A percentile compares a stretch with the other conserved stretches of the same genome.
phyloP scores from a whole-genome alignment of 805 yeast genomes.

The Suhomyces prunicola region DNA sequence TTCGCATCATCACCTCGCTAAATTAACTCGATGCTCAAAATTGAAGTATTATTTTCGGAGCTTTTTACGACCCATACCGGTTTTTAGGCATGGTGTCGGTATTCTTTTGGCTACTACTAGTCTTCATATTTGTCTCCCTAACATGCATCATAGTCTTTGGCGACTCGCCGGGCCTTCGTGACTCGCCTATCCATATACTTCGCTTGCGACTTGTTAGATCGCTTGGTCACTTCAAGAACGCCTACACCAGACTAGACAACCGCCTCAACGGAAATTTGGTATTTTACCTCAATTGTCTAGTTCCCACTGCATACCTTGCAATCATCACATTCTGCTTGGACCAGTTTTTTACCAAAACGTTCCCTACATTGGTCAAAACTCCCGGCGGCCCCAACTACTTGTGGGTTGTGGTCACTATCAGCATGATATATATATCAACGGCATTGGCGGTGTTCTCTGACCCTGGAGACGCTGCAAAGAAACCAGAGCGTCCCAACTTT shows the following conservation, averaged over 20 bases:
- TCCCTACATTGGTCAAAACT: constrained; percentile 13
- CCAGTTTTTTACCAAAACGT: constrained; percentile 30
- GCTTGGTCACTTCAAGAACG: constrained; percentile 2
- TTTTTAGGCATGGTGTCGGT: background rate
- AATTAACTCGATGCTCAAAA: no score
- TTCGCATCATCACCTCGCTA: background rate
- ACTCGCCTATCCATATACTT: constrained; percentile 29
- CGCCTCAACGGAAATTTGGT: constrained; percentile 19
- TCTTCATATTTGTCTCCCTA: constrained; percentile 3
- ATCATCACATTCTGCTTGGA: constrained; percentile 33
- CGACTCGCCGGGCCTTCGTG: constrained; percentile 42
- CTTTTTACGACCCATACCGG: background rate
- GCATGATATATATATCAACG: constrained; percentile 32
- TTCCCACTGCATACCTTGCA: constrained; percentile 40
- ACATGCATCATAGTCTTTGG: constrained; percentile 44
- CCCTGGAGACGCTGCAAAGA: constrained; percentile 37
- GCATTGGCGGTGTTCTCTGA: constrained; percentile 36
- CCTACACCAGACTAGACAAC: constrained; percentile 17
- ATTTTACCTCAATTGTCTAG: constrained; percentile 37
- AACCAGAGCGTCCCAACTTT: constrained; percentile 15
- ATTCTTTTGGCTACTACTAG: background rate
- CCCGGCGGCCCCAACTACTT: constrained; percentile 8
- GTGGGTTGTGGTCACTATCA: constrained; percentile 30
- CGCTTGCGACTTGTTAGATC: constrained; percentile 10
- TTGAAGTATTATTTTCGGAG: background rate